Evolutionary conservation across 1,284 basidiomycete genomes (phyloP), one percentile per base, ranked within the genome.

Genomic region (Ceratobasidium sp.): DNA sequence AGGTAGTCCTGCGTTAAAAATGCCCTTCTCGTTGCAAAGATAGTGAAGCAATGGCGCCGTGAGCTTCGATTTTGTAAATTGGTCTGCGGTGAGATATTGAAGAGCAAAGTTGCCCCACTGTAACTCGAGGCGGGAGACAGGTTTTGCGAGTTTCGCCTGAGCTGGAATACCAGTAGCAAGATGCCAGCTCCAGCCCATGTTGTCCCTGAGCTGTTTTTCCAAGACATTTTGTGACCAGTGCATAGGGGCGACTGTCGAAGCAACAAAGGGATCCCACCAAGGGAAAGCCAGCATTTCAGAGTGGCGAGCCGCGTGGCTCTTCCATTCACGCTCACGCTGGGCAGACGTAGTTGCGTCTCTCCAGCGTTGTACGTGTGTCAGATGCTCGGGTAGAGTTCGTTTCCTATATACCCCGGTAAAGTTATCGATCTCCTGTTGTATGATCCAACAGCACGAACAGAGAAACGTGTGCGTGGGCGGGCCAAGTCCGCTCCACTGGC

Each of bases 401-500:
- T n/a, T n/a, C n/a, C n/a, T n/a, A n/a, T n/a, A n/a, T n/a, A n/a
- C n/a, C n/a, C n/a, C n/a, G n/a, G n/a, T 14, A 15, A 48, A 63
- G 19, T 63, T 4, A 19, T 63, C 44, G 22, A 63, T 63, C 19
- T 29, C 17, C 9, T 1, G 0, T n/a, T 27, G n/a, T 0, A 27
- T 45, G 11, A 17, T 36, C 11, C 6, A 29, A 29, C 60, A 63
- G 27, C 47, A 47, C 17, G 60, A 63, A 47, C 60, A 63, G 7
- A 63, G 24, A 24, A 63, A 31, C 2, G 60, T 63, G 33, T 63
- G 60, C 7, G 15, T 31, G 11, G 15, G 53, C 9, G 71, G 44
- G 7, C 73, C 67, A 29, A 78, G 75, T 14, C 80, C 81, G 9
- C 76, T 75, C 7, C 79, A 50, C 72, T 83, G 78, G 3, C 81